A percentile compares a stretch with the other conserved stretches of the same genome.
These are phyloP conservation scores for Cyclotella sp. DNA, from an alignment of 108 stramenopile genomes.

Conservation along the genomic window DNA sequence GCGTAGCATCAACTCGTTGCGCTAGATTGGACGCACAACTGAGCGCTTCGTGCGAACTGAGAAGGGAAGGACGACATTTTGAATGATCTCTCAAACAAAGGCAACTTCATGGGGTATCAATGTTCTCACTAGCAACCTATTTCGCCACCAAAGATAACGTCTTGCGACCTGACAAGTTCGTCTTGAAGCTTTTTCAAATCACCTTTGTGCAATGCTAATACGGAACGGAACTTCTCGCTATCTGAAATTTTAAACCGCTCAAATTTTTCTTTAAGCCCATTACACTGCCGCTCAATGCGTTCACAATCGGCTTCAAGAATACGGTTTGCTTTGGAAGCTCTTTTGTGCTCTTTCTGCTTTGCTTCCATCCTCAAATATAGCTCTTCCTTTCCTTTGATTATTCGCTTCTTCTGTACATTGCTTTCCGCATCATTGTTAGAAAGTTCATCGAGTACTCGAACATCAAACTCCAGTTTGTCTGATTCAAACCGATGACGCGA, in stretches of 20 bases:
- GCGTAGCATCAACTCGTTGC: neutral
- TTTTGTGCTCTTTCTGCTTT: slow-evolving; percentile 24
- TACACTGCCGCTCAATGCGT: slow-evolving; percentile 50
- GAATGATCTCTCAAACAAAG: neutral
- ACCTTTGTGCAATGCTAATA: slow-evolving; percentile 37
- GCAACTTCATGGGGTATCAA: neutral
- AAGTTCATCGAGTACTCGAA: slow-evolving; percentile 47
- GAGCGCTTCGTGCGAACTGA: slow-evolving; percentile 2
- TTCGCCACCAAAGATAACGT: slow-evolving; percentile 41
- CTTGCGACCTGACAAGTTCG: slow-evolving; percentile 42
- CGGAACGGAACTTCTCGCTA: slow-evolving; percentile 45
- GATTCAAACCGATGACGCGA: slow-evolving; percentile 40
- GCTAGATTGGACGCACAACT: slow-evolving; percentile 5
- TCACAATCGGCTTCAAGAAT: slow-evolving; percentile 51
- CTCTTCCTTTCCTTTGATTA: slow-evolving; percentile 52
- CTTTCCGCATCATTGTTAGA: slow-evolving; percentile 33
- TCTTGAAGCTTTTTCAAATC: slow-evolving; percentile 40
- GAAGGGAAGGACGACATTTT: neutral
- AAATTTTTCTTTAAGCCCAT: slow-evolving; percentile 53
- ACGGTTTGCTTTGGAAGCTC: slow-evolving; percentile 31
- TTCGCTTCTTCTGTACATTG: slow-evolving; percentile 52
- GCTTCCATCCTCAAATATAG: slow-evolving; percentile 21
- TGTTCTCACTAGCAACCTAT: slow-evolving; percentile 37
- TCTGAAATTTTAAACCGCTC: slow-evolving; percentile 48
- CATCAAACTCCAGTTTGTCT: slow-evolving; percentile 51